Evolutionary conservation across 805 yeast genomes (phyloP).

Genomic region (Kuraishia cidri): DNA sequence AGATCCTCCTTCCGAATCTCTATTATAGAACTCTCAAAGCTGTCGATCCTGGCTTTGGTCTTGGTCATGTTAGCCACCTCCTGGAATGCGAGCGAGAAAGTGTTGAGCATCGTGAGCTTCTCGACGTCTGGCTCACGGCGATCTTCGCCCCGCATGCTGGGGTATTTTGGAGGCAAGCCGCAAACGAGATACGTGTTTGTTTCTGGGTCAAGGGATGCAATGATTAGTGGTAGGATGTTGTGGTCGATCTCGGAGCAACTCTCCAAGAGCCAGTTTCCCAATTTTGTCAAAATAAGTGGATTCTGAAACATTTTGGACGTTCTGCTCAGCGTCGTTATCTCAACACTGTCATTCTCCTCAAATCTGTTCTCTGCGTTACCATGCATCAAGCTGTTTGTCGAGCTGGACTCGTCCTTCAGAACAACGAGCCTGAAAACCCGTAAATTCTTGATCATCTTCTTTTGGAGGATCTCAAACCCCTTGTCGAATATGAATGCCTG

Average conservation of each 20-base stretch:
- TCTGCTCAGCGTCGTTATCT: slow-evolving; percentile 32
- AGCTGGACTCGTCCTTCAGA: slow-evolving; percentile 40
- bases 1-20: slow-evolving; percentile 86
- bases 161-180: slow-evolving; percentile 81
- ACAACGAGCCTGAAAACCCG: slow-evolving; percentile 81
- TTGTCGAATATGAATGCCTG: slow-evolving; percentile 82
- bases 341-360: slow-evolving; percentile 18
- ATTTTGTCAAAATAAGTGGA: slow-evolving; percentile 74
- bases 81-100: slow-evolving; percentile 88
- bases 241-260: slow-evolving; percentile 75
- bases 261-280: slow-evolving; percentile 89
- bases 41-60: slow-evolving; percentile 85
- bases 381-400: background rate
- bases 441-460: slow-evolving; percentile 69
- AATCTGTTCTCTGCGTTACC: slow-evolving; percentile 6
- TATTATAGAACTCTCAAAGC: slow-evolving; percentile 90
- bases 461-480: slow-evolving; percentile 84
- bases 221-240: slow-evolving; percentile 67
- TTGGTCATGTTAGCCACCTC: slow-evolving; percentile 77
- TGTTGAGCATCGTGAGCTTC: slow-evolving; percentile 50
- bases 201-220: slow-evolving; percentile 70
- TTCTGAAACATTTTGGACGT: slow-evolving; percentile 71
- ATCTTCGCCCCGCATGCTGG: slow-evolving; percentile 28
- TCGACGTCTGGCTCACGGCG: slow-evolving; percentile 18
- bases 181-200: slow-evolving; percentile 79